These are phyloP conservation scores for Thalassiosira livingstoniorum DNA, from an alignment of 352 stramenopile genomes.

Conservation along the genomic window DNA sequence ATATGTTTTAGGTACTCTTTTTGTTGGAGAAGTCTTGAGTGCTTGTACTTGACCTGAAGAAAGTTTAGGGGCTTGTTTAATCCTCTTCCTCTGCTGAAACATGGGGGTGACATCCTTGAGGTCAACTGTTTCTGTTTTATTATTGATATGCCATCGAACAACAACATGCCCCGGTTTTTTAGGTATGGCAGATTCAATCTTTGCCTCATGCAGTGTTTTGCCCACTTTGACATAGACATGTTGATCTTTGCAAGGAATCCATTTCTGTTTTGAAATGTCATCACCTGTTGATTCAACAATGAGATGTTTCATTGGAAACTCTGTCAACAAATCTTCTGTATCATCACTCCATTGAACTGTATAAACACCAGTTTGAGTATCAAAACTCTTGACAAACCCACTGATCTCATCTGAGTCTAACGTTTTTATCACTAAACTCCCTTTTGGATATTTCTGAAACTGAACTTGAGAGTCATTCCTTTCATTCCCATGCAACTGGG, in stretches of 20 bases:
- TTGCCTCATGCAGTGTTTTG: background rate
- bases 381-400: background rate
- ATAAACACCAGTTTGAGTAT: background rate
- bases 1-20: background rate
- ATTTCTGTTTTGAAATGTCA: background rate
- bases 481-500: too few relatives aligned
- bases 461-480: too few relatives aligned
- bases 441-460: background rate
- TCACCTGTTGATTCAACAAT: background rate
- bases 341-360: background rate
- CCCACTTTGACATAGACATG: slow-evolving; percentile 3
- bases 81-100: background rate
- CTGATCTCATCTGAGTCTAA: background rate
- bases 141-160: slow-evolving; percentile 2
- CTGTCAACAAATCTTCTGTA: background rate
- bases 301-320: background rate
- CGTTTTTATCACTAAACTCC: background rate
- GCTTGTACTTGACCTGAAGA: too few relatives aligned
- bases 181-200: background rate
- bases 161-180: background rate
- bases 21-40: background rate
- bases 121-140: background rate
- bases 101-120: background rate
- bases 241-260: background rate
- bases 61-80: background rate